Evolutionary conservation across 345 rosid genomes (phyloP), one percentile per base, ranked within the genome.

Genomic region (Salix udensis): DNA sequence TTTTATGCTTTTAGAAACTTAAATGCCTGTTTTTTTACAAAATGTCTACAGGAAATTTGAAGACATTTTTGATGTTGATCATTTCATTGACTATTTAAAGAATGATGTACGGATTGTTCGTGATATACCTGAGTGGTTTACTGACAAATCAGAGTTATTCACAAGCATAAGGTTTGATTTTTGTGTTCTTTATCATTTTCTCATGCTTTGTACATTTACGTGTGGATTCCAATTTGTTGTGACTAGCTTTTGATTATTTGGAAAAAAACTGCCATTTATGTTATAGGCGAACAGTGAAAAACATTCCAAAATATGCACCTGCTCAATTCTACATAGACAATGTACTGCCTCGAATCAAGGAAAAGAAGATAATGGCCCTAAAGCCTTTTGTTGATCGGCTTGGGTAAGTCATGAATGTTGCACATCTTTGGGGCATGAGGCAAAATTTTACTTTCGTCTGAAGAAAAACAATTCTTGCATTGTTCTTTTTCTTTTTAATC

Each of bases 371-470:
- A 72, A 96, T 96, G 99, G 90, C 97, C 74, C 88, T 96, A 42
- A 96, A 96, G 85, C 99, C 99, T 84, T 96, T 96, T 88, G 99
- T 96, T 2, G 99, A 96, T 85, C 92, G 99, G 31, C 96, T 94
- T 68, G 99, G 99, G 99, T 96, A 77, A 84, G 91, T 73, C 67
- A 65, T 78, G 65, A 19, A 36, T 71, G 31, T 75, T 77, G 12
- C 60, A 26, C 53, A 65, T 75, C 18, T 46, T 8, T 34, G 16
- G 13, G 23, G 18, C 61, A 65, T 48, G 50, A 55, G 40, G 70
- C 67, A 53, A 36, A 70, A 44, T n/a, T 67, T 42, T 73, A 50
- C 48, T 64, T 72, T 39, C 18, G 18, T 28, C 40, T 40, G 74
- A 73, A 55, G 42, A 77, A 50, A n/a, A 36, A n/a, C 9, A 37